Percentiles rank a stretch among this genome's conserved stretches.
Evolutionary conservation across 306 rosid species (phyloP).

Genomic region (Quercus engelmannii): DNA sequence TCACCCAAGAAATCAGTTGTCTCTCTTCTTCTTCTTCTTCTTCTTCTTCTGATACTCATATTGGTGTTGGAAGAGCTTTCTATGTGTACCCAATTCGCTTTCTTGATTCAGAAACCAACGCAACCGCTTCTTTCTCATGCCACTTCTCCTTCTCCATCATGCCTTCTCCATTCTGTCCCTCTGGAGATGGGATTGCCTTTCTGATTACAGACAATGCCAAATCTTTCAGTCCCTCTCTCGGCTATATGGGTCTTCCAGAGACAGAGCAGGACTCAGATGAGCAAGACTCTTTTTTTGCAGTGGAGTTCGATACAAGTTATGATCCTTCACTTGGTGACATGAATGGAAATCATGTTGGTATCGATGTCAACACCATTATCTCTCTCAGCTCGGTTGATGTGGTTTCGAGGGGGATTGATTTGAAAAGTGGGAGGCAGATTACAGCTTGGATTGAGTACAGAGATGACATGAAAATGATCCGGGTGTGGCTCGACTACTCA

Average conservation of each 20-base stretch:
- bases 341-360: constrained; percentile 58
- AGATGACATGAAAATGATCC: constrained; percentile 44
- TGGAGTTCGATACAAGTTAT: constrained; percentile 68
- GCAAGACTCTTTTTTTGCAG: constrained; percentile 56
- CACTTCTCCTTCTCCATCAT: constrained; percentile 59
- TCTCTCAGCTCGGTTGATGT: constrained; percentile 55
- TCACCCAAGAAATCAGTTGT: constrained; percentile 55
- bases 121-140: constrained; percentile 63
- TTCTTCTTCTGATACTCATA: constrained; percentile 14
- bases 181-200: constrained; percentile 68
- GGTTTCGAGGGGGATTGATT: constrained; percentile 45
- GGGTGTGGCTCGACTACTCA: constrained; percentile 66
- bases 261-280: background rate
- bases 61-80: constrained; percentile 62
- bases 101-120: constrained; percentile 58
- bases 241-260: constrained; percentile 64
- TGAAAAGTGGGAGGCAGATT: constrained; percentile 54
- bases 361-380: constrained; percentile 37
- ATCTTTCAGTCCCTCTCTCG: constrained; percentile 28
- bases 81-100: constrained; percentile 58
- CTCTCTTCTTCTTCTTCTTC: constrained; percentile 22
- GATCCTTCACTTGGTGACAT: constrained; percentile 65
- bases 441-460: constrained; percentile 81
- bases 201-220: constrained; percentile 45
- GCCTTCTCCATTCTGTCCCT: constrained; percentile 53